A percentile compares a stretch with the other conserved stretches of the same genome.
These are phyloP conservation scores for Trametes villosa DNA, from an alignment of 768 basidiomycete genomes.

Conservation along the genomic window DNA sequence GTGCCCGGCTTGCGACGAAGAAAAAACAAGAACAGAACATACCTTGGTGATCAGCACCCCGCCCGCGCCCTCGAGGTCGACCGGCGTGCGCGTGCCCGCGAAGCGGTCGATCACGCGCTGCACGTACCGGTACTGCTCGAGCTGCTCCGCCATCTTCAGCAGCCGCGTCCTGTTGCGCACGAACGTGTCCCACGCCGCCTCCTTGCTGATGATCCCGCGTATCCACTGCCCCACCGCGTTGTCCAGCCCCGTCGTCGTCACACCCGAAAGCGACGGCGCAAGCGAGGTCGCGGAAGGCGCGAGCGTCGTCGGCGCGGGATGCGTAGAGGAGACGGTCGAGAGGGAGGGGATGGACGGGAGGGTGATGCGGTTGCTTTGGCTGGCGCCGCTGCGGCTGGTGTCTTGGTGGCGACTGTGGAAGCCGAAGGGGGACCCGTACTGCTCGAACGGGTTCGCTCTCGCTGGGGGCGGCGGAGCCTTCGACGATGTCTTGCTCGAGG, in stretches of 20 bases:
- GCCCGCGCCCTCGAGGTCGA: slow-evolving; percentile 42
- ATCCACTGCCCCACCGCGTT: slow-evolving; percentile 49
- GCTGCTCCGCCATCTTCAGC: slow-evolving; percentile 27
- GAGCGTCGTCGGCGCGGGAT: slow-evolving; percentile 12
- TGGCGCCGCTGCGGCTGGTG: background rate
- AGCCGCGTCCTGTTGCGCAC: slow-evolving; percentile 45
- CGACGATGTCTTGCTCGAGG: background rate
- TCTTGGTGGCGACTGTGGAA: background rate
- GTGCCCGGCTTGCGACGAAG: background rate
- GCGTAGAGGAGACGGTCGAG: slow-evolving; percentile 6
- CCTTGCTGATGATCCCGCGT: slow-evolving; percentile 47
- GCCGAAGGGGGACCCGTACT: slow-evolving; percentile 4
- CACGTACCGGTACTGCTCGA: slow-evolving; percentile 55
- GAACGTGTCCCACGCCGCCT: slow-evolving; percentile 50
- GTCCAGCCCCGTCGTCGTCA: slow-evolving; percentile 41
- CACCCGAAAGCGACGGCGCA: slow-evolving; percentile 18
- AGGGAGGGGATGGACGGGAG: slow-evolving; percentile 11
- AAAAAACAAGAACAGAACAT: slow-evolving; percentile 16
- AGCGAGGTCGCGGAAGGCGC: slow-evolving; percentile 15
- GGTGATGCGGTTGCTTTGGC: background rate
- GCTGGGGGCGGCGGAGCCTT: background rate
- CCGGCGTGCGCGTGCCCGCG: slow-evolving; percentile 48
- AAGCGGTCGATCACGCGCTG: slow-evolving; percentile 52
- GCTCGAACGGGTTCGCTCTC: slow-evolving; percentile 12
- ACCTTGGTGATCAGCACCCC: slow-evolving; percentile 51